Evolutionary conservation across 257 asterid species (phyloP).

Genomic region (Ajuga chamaepitys): DNA sequence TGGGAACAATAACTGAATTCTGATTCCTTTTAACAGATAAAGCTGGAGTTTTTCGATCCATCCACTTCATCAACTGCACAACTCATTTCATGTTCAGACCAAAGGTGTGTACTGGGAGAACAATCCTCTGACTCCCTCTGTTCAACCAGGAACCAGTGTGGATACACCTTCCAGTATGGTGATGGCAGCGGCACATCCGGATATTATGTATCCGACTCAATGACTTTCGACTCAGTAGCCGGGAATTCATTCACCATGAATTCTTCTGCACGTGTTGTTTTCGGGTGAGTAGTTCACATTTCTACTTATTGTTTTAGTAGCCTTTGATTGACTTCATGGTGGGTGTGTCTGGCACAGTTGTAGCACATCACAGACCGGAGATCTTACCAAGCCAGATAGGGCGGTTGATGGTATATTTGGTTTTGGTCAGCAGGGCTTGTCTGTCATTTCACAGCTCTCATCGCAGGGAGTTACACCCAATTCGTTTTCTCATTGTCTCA

Average conservation of each 20-base stretch:
- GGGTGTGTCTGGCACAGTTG: constrained; percentile 48
- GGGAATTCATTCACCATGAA: constrained; percentile 55
- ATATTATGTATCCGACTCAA: constrained; percentile 58
- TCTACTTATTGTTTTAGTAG: neutral
- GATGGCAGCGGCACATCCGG: constrained; percentile 99
- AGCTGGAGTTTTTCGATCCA: constrained; percentile 81
- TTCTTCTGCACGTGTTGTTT: constrained; percentile 75
- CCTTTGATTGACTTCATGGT: constrained; percentile 5
- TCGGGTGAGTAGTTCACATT: constrained; percentile 55
- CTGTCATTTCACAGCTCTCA: constrained; percentile 84
- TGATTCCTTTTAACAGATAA: constrained; percentile 38
- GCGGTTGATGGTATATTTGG: constrained; percentile 99
- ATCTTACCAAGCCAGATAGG: constrained; percentile 84
- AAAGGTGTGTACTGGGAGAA: constrained; percentile 59
- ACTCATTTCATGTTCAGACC: constrained; percentile 74
- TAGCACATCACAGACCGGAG: constrained; percentile 92
- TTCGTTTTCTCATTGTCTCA: constrained; percentile 85
- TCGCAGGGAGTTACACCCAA: constrained; percentile 76
- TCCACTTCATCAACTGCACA: constrained; percentile 58
- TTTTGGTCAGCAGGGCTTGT: constrained; percentile 90
- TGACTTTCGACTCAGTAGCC: constrained; percentile 55
- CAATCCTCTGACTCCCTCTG: constrained; percentile 64
- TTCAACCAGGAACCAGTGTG: constrained; percentile 52
- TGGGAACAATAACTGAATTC: neutral
- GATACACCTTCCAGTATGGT: constrained; percentile 86